Conservation (phyloP, 306 rosid species). For the Delonix regia region DNA sequence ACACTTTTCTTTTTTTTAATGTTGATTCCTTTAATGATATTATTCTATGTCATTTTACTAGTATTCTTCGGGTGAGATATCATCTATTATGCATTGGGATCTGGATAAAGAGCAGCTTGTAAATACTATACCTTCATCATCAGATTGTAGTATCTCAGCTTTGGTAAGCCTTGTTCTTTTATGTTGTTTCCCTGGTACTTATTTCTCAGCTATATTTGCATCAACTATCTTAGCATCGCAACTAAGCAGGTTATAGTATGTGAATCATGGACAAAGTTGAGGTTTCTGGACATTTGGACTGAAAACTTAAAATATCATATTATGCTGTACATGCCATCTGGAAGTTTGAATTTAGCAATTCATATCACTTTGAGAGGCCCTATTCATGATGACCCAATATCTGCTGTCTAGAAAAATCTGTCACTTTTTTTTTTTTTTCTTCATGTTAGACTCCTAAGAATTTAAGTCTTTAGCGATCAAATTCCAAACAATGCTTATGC, state of each 20-base stretch:
- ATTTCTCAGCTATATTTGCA: slow-evolving; percentile 12
- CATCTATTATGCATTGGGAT: slow-evolving; percentile 89
- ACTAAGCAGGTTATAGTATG: not conserved
- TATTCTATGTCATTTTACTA: slow-evolving; percentile 46
- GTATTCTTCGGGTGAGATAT: slow-evolving; percentile 92
- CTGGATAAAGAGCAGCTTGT: slow-evolving; percentile 88
- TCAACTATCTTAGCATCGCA: slow-evolving; percentile 22
- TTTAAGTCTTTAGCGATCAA: no score
- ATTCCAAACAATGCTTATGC: not conserved
- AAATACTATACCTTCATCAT: slow-evolving; percentile 73
- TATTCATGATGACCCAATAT: not conserved
- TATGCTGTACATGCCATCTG: not conserved
- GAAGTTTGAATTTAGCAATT: not conserved
- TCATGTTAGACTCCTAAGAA: not conserved
- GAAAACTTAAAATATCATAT: not conserved
- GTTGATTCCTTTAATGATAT: slow-evolving; percentile 1
- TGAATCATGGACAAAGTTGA: not conserved
- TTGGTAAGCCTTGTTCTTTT: slow-evolving; percentile 59
- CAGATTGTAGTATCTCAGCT: slow-evolving; percentile 94
- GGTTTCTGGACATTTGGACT: slow-evolving; percentile 4
- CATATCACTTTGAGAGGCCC: not conserved
- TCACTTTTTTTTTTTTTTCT: not conserved
- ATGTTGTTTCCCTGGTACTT: slow-evolving; percentile 12
- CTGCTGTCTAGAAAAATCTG: not conserved
- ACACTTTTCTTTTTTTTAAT: slow-evolving; percentile 9